Base-by-base conservation (phyloP, 1,284 basidiomycete genomes). In the Xerocomus nothofagi region DNA sequence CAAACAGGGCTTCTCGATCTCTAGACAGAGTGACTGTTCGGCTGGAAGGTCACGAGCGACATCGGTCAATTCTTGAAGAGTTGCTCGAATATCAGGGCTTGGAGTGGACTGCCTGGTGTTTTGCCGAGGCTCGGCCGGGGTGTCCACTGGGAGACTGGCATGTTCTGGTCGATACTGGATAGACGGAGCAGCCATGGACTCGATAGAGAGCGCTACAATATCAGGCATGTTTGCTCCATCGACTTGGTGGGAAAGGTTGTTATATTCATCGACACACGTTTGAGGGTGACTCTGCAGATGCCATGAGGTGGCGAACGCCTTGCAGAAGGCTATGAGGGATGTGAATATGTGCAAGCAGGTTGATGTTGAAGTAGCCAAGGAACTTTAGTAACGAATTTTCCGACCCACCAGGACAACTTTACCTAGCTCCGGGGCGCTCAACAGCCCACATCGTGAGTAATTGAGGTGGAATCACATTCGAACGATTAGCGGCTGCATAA, bases 1-100 rank as follows among this genome's bases (percentile, higher is more conserved):
- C 3, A 6, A 30, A 27, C 50, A 58, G 11, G 62, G 18, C 30
- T 30, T 41, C 15, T 56, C 49, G 17, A 60, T 62, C 14, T 60
- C 58, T 7, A 47, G 27, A 23, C 29, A 42, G 24, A 62, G 51
- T 1, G 33, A 43, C 9, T 62, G 45, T 39, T 60, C 51, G 1
- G 39, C 37, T 3, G 57, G 48, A 33, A 55, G 49, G 17, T 57
- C 47, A 20, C 24, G 54, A 26, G 45, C 23, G 10, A 46, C 31
- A 6, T 42, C n/a, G 4, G 47, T 41, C 32, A 34, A 9, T 29
- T 41, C 39, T 18, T 33, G 54, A 14, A 47, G 40, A 10, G 44
- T 41, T 4, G 18, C 27, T 3, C 21, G 45, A 44, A 41, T 11
- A 10, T 48, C 10, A 1, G 20, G 10, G 4, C 17, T 39, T 5